Base-by-base conservation (phyloP, 176 grass and related monocot genomes). In the Calamus simplicifolius region DNA sequence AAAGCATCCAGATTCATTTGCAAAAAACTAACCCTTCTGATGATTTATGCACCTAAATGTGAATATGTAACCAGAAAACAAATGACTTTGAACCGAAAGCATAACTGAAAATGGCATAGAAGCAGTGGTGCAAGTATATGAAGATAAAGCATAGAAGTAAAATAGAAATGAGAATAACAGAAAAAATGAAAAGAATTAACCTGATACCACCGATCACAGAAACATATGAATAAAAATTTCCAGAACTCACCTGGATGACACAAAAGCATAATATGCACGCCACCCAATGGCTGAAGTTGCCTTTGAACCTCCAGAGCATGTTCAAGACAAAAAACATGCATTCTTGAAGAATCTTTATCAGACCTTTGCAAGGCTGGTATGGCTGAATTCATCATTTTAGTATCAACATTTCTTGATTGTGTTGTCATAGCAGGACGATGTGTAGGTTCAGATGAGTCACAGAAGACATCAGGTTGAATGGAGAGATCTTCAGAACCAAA, bases 311-410 rank as follows among this genome's bases (percentile, higher is more conserved):
- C 88, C 19, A 82, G 74, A 62, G 94, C 94, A 74, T 98, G 94
- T 51, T 98, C 67, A 66, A 98, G 94, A 76, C 94, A 98, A 62
- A 98, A 98, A 56, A 83, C 81, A 85, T 98, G 94, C 88, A 98
- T 81, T 73, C 88, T 82, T 49, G 88, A 88, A 63, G 84, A 93
- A 92, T 98, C 88, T 67, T 85, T 98, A 57, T 93, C 88, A 73
- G 73, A 77, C 52, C 80, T 63, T 68, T 38, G 28, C 72, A 85
- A 51, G 7, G 60, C 52, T 1, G 52, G 57, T 77, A 57, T 27
- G 58, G 29, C 60, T 54, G 74, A 82, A 10, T 58, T 67, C 7
- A 73, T 56, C 28, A 66, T n/a, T 30, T 15, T 63, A 38, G 59
- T 18, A 48, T 29, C 48, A 69, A 69, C 71, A 52, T 27, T 58